Conservation (phyloP, 1,284 basidiomycete species). For the Cystobasidiaceae sp. region DNA sequence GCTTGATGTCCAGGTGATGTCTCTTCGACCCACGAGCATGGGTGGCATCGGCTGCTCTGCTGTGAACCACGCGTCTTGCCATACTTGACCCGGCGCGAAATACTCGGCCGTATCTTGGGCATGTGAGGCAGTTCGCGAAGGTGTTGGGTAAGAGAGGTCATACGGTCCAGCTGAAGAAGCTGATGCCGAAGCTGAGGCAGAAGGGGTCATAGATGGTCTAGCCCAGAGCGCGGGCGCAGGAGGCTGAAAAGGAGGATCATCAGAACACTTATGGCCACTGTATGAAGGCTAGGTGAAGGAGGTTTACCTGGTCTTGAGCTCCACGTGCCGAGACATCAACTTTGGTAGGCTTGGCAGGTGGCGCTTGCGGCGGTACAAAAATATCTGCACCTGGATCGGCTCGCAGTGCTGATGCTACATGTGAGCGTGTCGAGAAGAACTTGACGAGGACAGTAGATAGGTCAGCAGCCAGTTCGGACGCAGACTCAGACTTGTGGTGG, state of each 20-base stretch:
- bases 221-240: constrained; percentile 3
- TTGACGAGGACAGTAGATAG: not conserved
- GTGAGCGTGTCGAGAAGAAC: constrained; percentile 31
- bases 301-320: no score
- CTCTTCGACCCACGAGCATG: constrained; percentile 28
- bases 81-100: constrained; percentile 35
- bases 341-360: not conserved
- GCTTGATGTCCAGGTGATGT: constrained; percentile 34
- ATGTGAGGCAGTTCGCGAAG: constrained; percentile 35
- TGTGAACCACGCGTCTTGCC: constrained; percentile 18
- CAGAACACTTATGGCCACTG: not conserved
- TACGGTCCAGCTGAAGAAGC: constrained; percentile 2
- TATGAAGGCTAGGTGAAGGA: not conserved
- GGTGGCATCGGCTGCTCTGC: constrained; percentile 31
- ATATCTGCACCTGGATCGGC: not conserved
- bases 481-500: not conserved
- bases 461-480: not conserved
- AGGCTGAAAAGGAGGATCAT: not conserved
- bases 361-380: not conserved
- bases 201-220: constrained; percentile 10
- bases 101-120: constrained; percentile 38
- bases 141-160: constrained; percentile 36
- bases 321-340: not conserved
- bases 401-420: not conserved
- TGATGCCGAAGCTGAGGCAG: constrained; percentile 12